Evolutionary conservation across 768 basidiomycete genomes (phyloP).

Genomic region (Sporobolomyces phaffii): DNA sequence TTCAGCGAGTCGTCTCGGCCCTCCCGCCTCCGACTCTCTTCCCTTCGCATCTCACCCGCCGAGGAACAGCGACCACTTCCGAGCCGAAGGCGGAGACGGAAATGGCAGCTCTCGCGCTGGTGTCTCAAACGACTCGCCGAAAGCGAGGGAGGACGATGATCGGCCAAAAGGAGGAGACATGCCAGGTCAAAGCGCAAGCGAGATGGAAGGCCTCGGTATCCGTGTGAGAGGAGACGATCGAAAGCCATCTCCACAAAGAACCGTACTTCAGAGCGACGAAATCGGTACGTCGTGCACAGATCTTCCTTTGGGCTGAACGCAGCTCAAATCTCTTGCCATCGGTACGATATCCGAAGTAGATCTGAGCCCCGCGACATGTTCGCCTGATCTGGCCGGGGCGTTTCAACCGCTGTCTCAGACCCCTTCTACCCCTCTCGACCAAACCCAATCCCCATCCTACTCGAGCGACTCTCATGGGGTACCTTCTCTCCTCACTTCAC

Average conservation of each 20-base stretch:
- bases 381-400: conserved; percentile 3
- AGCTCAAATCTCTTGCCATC: neutral
- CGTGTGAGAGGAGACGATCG: neutral
- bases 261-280: too few relatives aligned
- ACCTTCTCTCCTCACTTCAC: conserved; percentile 15
- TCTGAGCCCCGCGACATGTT: neutral
- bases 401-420: neutral
- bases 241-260: too few relatives aligned
- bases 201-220: neutral
- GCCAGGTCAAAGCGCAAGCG: neutral
- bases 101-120: neutral
- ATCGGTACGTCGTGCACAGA: too few relatives aligned
- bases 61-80: neutral
- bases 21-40: neutral
- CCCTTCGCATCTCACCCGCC: neutral
- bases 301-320: too few relatives aligned
- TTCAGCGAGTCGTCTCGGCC: neutral
- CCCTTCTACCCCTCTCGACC: neutral
- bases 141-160: too few relatives aligned
- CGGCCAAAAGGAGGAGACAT: too few relatives aligned
- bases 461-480: conserved; percentile 2
- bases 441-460: neutral
- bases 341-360: neutral
- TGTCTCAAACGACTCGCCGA: too few relatives aligned
- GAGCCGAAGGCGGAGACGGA: neutral